Percentiles rank a stretch among this genome's conserved stretches.
Evolutionary conservation across 2,329 filamentous ascomycete species (phyloP).

Genomic region (Cercospora zeina): DNA sequence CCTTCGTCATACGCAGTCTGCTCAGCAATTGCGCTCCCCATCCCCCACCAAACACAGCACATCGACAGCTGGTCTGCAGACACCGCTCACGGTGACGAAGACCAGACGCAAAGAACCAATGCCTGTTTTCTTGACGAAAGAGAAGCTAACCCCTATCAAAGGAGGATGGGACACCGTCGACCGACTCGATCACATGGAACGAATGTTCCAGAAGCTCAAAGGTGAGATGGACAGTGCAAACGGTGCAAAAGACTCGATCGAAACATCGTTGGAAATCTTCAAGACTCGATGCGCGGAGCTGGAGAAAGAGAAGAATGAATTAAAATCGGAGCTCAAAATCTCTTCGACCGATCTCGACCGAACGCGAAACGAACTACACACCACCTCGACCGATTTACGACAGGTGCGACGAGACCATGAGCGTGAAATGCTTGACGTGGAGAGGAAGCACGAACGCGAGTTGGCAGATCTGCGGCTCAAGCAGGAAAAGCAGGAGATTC

Average conservation of each 20-base stretch:
- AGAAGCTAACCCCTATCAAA: slow-evolving; percentile 48
- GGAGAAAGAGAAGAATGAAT: slow-evolving; percentile 40
- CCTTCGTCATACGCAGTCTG: slow-evolving; percentile 38
- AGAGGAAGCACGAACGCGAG: slow-evolving; percentile 36
- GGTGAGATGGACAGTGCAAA: slow-evolving; percentile 70
- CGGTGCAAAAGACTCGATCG: slow-evolving; percentile 66
- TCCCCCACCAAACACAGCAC: slow-evolving; percentile 36
- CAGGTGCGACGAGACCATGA: slow-evolving; percentile 40
- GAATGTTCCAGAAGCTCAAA: slow-evolving; percentile 69
- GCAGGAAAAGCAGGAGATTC: slow-evolving; percentile 36
- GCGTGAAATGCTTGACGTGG: slow-evolving; percentile 36
- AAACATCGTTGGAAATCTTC: slow-evolving; percentile 71
- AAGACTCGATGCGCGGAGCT: slow-evolving; percentile 59
- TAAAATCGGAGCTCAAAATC: slow-evolving; percentile 54
- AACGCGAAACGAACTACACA: slow-evolving; percentile 38
- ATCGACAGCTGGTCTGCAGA: slow-evolving; percentile 34
- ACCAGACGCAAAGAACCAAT: slow-evolving; percentile 48
- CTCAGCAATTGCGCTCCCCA: slow-evolving; percentile 35
- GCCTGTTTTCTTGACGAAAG: slow-evolving; percentile 70
- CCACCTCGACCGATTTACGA: slow-evolving; percentile 37
- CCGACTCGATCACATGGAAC: slow-evolving; percentile 73
- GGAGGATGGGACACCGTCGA: slow-evolving; percentile 75
- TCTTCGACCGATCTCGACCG: slow-evolving; percentile 66
- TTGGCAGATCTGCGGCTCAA: slow-evolving; percentile 31
- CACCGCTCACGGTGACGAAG: slow-evolving; percentile 30